Evolutionary conservation across 176 grass and related monocot genomes (phyloP).

Genomic region (Aegilops bicornis): DNA sequence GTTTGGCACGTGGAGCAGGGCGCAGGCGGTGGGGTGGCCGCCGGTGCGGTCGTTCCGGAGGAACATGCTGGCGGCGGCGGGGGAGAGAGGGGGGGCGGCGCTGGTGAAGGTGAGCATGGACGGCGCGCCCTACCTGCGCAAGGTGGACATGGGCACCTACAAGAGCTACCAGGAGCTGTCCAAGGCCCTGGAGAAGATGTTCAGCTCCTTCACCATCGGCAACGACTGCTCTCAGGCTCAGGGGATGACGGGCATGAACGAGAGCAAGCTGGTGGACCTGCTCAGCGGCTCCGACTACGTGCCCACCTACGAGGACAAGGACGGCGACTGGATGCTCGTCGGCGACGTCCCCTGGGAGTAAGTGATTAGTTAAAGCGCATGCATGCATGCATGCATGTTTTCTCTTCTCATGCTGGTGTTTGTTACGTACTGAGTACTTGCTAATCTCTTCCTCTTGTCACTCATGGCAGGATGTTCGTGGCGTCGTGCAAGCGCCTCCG

Average conservation of each 20-base stretch:
- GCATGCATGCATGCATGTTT: background rate
- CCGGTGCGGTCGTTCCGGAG: conserved; percentile 77
- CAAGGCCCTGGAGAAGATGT: conserved; percentile 69
- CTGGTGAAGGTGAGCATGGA: conserved; percentile 94
- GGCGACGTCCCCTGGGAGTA: conserved; percentile 79
- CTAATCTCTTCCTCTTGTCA: background rate
- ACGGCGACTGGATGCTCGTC: conserved; percentile 93
- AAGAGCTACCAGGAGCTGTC: conserved; percentile 76
- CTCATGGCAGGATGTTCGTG: conserved; percentile 69
- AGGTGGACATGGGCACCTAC: conserved; percentile 73
- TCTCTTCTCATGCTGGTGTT: background rate
- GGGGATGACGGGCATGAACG: conserved; percentile 31
- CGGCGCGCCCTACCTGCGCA: conserved; percentile 81
- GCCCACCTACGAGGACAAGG: conserved; percentile 93
- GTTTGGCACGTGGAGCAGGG: conserved; percentile 27
- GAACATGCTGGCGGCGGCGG: conserved; percentile 55
- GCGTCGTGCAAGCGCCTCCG: conserved; percentile 80
- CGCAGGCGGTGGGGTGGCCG: conserved; percentile 82
- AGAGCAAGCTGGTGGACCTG: conserved; percentile 44
- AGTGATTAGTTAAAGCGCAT: background rate
- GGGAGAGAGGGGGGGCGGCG: conserved; percentile 5
- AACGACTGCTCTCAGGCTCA: conserved; percentile 18
- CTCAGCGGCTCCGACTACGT: conserved; percentile 58
- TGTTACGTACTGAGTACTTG: background rate
- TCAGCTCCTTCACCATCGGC: conserved; percentile 57